phyloP scores from a whole-genome alignment of 495 filamentous ascomycete species.

The Trichoderma asperelloides region DNA sequence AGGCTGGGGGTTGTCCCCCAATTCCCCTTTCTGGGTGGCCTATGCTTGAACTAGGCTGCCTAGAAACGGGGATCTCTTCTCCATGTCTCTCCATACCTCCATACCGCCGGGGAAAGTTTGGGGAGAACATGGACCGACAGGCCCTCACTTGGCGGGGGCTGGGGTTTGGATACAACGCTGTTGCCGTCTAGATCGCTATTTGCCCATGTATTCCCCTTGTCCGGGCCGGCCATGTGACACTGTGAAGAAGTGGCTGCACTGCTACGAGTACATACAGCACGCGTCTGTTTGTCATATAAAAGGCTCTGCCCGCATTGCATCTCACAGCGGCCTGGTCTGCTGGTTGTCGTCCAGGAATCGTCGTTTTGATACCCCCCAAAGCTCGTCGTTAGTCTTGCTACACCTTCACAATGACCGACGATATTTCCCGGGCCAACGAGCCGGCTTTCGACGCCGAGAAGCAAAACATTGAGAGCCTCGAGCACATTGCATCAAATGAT shows the following conservation, averaged over 20 bases:
- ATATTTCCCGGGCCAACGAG: neutral
- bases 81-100: neutral
- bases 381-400: neutral
- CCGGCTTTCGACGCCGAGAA: neutral
- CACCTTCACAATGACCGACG: neutral
- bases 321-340: neutral
- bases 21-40: neutral
- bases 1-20: no score
- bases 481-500: neutral
- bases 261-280: neutral
- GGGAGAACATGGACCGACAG: neutral
- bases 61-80: conserved; percentile 1
- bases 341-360: neutral
- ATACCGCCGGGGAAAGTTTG: conserved; percentile 7
- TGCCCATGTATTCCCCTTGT: neutral
- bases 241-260: neutral
- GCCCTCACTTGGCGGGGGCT: neutral
- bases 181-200: neutral
- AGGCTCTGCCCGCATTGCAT: neutral
- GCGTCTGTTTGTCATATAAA: neutral
- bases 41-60: neutral
- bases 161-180: neutral
- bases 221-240: neutral
- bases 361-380: neutral
- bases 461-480: neutral